These are phyloP conservation scores for Pythium scleroteichum DNA, from an alignment of 352 stramenopile genomes.

Conservation along the genomic window DNA sequence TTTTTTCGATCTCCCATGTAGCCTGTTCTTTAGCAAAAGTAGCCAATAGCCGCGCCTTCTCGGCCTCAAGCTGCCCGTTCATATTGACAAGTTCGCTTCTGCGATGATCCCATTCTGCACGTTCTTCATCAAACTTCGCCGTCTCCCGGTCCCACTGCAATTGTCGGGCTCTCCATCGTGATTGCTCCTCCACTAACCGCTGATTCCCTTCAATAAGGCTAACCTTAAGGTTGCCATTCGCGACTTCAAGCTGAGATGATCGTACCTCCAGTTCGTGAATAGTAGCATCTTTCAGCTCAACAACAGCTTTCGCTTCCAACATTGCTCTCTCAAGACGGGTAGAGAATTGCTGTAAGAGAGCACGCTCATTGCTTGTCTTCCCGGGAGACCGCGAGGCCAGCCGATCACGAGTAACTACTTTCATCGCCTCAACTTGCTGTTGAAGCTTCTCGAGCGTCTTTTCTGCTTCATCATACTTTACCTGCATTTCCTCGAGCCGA, in stretches of 20 bases:
- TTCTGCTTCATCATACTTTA: constrained; percentile 49
- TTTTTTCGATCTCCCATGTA: too few relatives aligned
- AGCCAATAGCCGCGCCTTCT: too few relatives aligned
- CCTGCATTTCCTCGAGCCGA: constrained; percentile 38
- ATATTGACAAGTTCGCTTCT: too few relatives aligned
- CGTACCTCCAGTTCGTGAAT: constrained; percentile 54
- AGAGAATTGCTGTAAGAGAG: constrained; percentile 59
- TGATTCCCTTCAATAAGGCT: constrained; percentile 12
- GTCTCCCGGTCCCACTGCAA: too few relatives aligned
- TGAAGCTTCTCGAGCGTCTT: constrained; percentile 46
- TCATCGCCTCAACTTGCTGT: constrained; percentile 44
- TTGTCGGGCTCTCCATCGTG: background rate
- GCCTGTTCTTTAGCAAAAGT: too few relatives aligned
- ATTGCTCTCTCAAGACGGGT: constrained; percentile 57
- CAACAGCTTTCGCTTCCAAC: constrained; percentile 67
- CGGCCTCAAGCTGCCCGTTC: too few relatives aligned
- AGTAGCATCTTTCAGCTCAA: constrained; percentile 61
- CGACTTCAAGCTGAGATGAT: constrained; percentile 30
- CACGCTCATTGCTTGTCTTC: constrained; percentile 31
- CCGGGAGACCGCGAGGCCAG: constrained; percentile 5
- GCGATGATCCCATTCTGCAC: too few relatives aligned
- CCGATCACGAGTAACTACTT: constrained; percentile 18
- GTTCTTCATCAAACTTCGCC: too few relatives aligned
- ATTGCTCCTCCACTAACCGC: constrained; percentile 24
- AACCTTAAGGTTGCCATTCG: constrained; percentile 22